Conservation (phyloP, 2,329 filamentous ascomycete genomes). For the Biscogniauxia sp. region DNA sequence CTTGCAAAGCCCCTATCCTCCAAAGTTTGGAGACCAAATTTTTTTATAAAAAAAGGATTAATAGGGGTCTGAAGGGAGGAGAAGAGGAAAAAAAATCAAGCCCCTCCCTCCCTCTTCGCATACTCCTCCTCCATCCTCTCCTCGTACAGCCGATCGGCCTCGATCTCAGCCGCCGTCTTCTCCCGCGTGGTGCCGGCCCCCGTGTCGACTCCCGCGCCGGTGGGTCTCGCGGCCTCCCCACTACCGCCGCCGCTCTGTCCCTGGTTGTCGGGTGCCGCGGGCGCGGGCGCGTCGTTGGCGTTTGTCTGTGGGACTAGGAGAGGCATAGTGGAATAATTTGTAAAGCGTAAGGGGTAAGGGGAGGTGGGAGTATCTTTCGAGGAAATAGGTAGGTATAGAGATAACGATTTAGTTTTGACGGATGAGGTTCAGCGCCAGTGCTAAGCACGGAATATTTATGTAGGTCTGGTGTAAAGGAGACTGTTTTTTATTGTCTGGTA, state of each 20-base stretch:
- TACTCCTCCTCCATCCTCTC: slow-evolving; percentile 56
- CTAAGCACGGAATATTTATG: too few species aligned
- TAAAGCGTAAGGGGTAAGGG: too few species aligned
- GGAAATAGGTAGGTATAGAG: too few species aligned
- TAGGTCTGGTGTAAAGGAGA: too few species aligned
- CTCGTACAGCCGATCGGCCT: slow-evolving; percentile 50
- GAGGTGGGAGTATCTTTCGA: too few species aligned
- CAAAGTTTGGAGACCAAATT: too few species aligned
- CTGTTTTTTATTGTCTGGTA: too few species aligned
- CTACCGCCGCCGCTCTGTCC: not conserved
- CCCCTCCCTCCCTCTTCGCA: slow-evolving; percentile 52
- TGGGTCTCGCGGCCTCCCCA: slow-evolving; percentile 14
- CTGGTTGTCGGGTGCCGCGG: slow-evolving; percentile 4
- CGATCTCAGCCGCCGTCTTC: slow-evolving; percentile 49
- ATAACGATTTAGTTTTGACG: too few species aligned
- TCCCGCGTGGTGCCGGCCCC: slow-evolving; percentile 45
- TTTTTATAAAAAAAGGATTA: not conserved
- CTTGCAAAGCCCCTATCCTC: not conserved
- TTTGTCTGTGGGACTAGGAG: not conserved
- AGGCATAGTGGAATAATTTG: not conserved
- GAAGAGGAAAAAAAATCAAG: slow-evolving; percentile 27
- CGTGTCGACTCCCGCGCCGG: slow-evolving; percentile 47
- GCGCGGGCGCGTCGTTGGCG: slow-evolving; percentile 2
- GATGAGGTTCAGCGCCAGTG: too few species aligned
- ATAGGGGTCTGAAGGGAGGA: not conserved